Conservation (phyloP, 768 basidiomycete species). For the Pleurotus tuoliensis region DNA sequence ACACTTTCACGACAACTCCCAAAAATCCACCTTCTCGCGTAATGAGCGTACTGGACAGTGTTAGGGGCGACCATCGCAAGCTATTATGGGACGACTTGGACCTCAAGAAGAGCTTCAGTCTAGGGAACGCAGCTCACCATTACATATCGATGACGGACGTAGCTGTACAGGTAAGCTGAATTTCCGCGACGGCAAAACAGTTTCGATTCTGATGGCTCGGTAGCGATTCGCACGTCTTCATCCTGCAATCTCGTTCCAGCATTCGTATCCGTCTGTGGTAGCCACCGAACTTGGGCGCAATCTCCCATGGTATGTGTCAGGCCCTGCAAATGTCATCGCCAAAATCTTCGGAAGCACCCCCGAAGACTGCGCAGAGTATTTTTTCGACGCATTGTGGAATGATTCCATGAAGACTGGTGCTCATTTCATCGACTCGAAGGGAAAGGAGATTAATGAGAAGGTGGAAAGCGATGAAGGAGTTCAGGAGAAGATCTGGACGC, state of each 20-base stretch:
- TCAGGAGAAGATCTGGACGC: constrained; percentile 3
- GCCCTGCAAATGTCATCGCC: constrained; percentile 13
- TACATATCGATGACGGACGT: constrained; percentile 48
- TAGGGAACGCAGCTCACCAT: constrained; percentile 26
- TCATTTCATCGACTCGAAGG: constrained; percentile 1
- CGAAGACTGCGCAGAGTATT: constrained; percentile 30
- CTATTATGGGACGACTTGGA: constrained; percentile 48
- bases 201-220: no score
- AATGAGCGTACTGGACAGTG: constrained; percentile 38
- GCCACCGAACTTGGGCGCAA: constrained; percentile 20
- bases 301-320: constrained; percentile 24
- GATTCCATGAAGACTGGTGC: constrained; percentile 1
- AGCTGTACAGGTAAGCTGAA: constrained; percentile 21
- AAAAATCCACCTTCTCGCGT: constrained; percentile 55
- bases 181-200: no score
- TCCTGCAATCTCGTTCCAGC: constrained; percentile 31
- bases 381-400: constrained; percentile 28
- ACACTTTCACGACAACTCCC: constrained; percentile 27
- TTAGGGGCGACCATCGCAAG: constrained; percentile 23
- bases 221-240: constrained; percentile 26
- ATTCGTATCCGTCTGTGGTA: constrained; percentile 29
- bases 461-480: not conserved
- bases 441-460: constrained; percentile 4
- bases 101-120: constrained; percentile 40
- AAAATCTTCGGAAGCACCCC: constrained; percentile 20